Evolutionary conservation across 1,139 yeast species (phyloP).

Genomic region (Wickerhamomyces sp.): DNA sequence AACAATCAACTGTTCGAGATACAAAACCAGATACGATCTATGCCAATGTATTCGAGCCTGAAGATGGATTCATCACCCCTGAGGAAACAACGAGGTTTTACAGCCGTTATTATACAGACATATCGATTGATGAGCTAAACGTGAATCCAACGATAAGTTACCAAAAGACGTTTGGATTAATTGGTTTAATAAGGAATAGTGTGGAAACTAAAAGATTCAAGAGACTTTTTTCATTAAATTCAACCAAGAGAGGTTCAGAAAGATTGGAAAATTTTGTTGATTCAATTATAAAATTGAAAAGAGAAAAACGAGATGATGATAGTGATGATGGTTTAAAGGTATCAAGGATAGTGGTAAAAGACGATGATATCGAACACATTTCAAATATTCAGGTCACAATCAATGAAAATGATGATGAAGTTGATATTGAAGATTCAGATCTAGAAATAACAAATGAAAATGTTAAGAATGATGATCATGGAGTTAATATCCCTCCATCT

Average conservation of each 20-base stretch:
- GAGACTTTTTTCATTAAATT: conserved; percentile 10
- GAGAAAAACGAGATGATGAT: conserved; percentile 1
- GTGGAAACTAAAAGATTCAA: conserved; percentile 14
- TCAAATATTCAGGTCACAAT: conserved; percentile 1
- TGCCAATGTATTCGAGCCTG: conserved; percentile 3
- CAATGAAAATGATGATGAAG: not conserved
- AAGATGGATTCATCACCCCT: conserved; percentile 16
- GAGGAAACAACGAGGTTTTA: conserved; percentile 14
- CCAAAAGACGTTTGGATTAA: conserved; percentile 7
- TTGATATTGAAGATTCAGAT: conserved; percentile 3
- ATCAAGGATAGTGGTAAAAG: conserved; percentile 1
- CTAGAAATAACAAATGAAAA: not conserved
- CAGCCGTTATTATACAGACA: conserved; percentile 12
- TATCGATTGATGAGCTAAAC: conserved; percentile 6
- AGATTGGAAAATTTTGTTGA: conserved; percentile 8
- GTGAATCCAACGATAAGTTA: conserved; percentile 20
- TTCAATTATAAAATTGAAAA: conserved; percentile 2
- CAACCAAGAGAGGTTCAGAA: conserved; percentile 6
- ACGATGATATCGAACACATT: conserved; percentile 3
- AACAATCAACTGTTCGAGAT: not conserved
- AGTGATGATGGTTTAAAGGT: not conserved
- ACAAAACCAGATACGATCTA: conserved; percentile 3
- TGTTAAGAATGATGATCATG: no score
- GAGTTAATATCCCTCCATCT: not conserved
- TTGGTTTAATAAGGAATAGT: conserved; percentile 19